Base-by-base conservation (phyloP, 1,139 yeast species). In the Hyphopichia pseudoburtonii region DNA sequence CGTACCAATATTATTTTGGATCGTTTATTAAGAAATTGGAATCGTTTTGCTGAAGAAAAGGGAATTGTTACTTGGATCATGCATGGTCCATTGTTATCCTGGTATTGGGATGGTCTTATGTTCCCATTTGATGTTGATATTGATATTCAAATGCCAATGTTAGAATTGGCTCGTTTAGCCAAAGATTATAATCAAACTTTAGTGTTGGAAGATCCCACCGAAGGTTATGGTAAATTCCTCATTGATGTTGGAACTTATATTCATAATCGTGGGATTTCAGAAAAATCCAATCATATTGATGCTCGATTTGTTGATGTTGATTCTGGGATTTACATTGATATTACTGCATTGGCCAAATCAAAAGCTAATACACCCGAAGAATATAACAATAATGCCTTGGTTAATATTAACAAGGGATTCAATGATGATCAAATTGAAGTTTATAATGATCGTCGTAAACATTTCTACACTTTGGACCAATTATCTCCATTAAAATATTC, bases 61-160 rank as follows among this genome's bases (percentile, higher is more conserved):
- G 69, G 67, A 0, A 46, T 64, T 4, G 45, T 62, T 7, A 48
- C 54, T 11, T 60, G 66, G 66, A 48, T 60, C 7, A 51, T 53
- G 40, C 64, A 59, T 34, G 64, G 64, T 1, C 54, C 64, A 10
- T 47, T 61, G 26, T 46, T 59, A 22, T 50, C 59, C 6, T 60
- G 66, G 65, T 58, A 57, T 38, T 60, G 79, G 70, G 76, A 77
- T 51, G 82, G 82, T 0, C 45, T 73, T 43, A 64, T 62, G 11
- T 54, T 76, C 51, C 80, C 80, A 2, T 76, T 80, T 79, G 82
- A 76, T 50, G 66, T 66, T 35, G 82, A 76, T 46, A 51, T 75
- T 31, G 81, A 76, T 48, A 78, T 73, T 18, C 71, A 73, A 36
- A 53, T 66, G 46, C 55, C 51, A 4, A 61, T 74, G 8, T 48